Conservation (phyloP, 2,329 filamentous ascomycete species). For the Trichoderma atrobrunneum region DNA sequence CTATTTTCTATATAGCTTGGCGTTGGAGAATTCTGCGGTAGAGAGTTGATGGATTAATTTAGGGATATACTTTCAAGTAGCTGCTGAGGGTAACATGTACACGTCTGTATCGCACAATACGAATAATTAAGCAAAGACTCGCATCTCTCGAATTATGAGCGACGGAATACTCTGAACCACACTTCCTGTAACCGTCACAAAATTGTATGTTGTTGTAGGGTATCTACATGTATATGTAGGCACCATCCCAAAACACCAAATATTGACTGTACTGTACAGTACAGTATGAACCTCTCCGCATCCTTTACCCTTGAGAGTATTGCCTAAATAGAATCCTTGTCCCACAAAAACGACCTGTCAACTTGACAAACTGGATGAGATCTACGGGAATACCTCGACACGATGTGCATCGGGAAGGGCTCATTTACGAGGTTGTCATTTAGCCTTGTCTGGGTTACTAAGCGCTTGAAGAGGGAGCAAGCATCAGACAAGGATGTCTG, state of each 20-base stretch:
- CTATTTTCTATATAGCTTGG: neutral
- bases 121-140: neutral
- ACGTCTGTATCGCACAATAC: neutral
- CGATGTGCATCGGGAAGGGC: neutral
- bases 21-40: neutral
- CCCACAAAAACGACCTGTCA: conserved; percentile 2
- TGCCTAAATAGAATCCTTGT: neutral
- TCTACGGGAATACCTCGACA: conserved; percentile 6
- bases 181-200: neutral
- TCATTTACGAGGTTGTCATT: neutral
- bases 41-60: neutral
- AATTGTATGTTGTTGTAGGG: neutral
- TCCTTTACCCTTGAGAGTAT: neutral
- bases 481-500: neutral
- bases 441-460: neutral
- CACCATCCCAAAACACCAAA: neutral
- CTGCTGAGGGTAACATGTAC: neutral
- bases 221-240: too few relatives aligned
- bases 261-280: neutral
- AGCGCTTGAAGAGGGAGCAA: neutral
- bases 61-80: neutral
- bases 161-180: neutral
- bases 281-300: neutral
- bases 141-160: neutral
- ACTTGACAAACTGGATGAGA: neutral